phyloP scores from a whole-genome alignment of 1,284 basidiomycete genomes.

The Amylostereum chailletii region DNA sequence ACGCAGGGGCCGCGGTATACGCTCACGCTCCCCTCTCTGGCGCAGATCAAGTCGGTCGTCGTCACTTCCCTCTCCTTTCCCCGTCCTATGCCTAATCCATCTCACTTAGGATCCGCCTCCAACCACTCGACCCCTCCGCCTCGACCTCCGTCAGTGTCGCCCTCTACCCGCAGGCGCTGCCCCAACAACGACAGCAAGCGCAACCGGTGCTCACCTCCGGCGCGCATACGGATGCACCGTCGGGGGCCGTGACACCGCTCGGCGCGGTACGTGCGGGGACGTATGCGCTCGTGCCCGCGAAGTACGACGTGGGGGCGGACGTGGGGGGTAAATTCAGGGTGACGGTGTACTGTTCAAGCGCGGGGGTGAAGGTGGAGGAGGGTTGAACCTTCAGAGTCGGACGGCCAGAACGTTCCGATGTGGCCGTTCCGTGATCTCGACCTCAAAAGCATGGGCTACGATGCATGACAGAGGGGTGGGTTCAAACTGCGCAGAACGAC shows the following conservation, averaged over 20 bases:
- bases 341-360: constrained; percentile 43
- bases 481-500: no score
- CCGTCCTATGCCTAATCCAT: not conserved
- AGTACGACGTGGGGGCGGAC: constrained; percentile 48
- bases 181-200: constrained; percentile 22
- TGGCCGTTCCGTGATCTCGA: no score
- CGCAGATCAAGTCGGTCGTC: constrained; percentile 50
- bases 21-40: constrained; percentile 30
- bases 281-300: constrained; percentile 70
- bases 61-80: not conserved
- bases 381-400: no score
- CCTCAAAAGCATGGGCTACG: no score
- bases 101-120: constrained; percentile 51
- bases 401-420: no score
- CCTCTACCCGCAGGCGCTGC: constrained; percentile 34
- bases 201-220: constrained; percentile 60
- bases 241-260: constrained; percentile 59
- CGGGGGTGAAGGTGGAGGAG: constrained; percentile 8
- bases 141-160: constrained; percentile 51
- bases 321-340: constrained; percentile 52
- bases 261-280: constrained; percentile 46
- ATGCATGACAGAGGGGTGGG: no score
- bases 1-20: constrained; percentile 39
- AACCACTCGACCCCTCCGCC: constrained; percentile 38
- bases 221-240: constrained; percentile 63